These are phyloP conservation scores for Candida arabinofermentans DNA, from an alignment of 805 yeast species.

Conservation along the genomic window DNA sequence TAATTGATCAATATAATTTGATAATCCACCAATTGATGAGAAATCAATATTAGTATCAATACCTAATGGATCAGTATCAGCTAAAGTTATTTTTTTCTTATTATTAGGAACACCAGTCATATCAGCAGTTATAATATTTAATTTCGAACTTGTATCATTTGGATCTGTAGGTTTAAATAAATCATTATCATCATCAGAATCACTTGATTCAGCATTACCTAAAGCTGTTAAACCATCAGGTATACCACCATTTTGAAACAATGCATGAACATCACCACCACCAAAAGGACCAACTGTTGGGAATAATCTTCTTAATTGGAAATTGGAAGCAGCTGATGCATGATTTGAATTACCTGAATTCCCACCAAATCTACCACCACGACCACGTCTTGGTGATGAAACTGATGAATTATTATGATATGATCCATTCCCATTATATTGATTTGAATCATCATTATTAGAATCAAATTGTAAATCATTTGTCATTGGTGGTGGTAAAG, in stretches of 20 bases:
- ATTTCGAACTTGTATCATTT: conserved; percentile 21
- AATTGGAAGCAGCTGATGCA: conserved; percentile 11
- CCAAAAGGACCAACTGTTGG: conserved; percentile 98
- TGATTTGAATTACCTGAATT: conserved; percentile 9
- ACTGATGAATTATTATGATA: conserved; percentile 10
- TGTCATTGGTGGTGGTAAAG: conserved; percentile 75
- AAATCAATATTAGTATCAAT: conserved; percentile 59
- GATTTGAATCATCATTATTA: conserved; percentile 1
- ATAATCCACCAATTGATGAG: conserved; percentile 86
- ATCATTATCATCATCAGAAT: conserved; percentile 46
- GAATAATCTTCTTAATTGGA: conserved; percentile 63
- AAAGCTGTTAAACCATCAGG: conserved; percentile 39
- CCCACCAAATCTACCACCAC: conserved; percentile 23
- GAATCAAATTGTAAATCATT: conserved; percentile 35
- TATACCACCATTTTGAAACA: conserved; percentile 62
- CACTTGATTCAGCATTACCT: conserved; percentile 40
- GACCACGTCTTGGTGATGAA: conserved; percentile 29
- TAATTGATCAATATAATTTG: conserved; percentile 82
- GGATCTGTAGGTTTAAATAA: conserved; percentile 32
- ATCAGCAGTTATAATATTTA: conserved; percentile 20
- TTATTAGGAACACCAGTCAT: conserved; percentile 5
- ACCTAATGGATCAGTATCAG: conserved; percentile 93
- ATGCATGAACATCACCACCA: conserved; percentile 85
- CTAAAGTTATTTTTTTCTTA: conserved; percentile 56
- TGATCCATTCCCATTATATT: too few relatives aligned